Conservation (phyloP, 306 rosid species). For the Prunus mira region DNA sequence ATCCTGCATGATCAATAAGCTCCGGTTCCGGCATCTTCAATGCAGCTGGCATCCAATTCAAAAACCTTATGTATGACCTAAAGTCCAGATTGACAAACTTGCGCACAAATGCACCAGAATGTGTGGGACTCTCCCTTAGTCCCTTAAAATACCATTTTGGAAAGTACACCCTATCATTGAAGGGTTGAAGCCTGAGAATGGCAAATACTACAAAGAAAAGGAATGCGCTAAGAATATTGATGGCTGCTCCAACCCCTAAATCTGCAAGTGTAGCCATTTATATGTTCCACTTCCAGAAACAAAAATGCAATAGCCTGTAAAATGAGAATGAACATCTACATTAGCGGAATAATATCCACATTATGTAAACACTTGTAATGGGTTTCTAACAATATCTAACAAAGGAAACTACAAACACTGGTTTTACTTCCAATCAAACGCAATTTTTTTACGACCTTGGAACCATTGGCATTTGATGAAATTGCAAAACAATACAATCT, state of each 20-base stretch:
- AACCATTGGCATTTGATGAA: neutral
- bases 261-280: constrained; percentile 77
- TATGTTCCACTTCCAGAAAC: constrained; percentile 8
- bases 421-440: no score
- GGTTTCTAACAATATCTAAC: no score
- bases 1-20: constrained; percentile 95
- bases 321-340: neutral
- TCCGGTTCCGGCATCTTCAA: constrained; percentile 90
- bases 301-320: constrained; percentile 37
- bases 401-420: no score
- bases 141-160: constrained; percentile 94
- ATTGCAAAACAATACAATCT: neutral
- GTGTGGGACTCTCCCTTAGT: constrained; percentile 70
- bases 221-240: constrained; percentile 73
- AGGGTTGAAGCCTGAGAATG: constrained; percentile 89
- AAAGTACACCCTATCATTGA: constrained; percentile 92
- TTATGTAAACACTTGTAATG: no score
- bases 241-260: constrained; percentile 69
- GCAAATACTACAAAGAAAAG: constrained; percentile 79
- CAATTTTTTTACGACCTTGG: neutral
- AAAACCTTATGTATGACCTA: constrained; percentile 61
- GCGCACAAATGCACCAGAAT: constrained; percentile 63
- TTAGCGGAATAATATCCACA: neutral
- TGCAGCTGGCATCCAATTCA: constrained; percentile 98
- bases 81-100: constrained; percentile 86